Base-by-base conservation (phyloP, 1,284 basidiomycete species). In the Ustilago cynodontis region DNA sequence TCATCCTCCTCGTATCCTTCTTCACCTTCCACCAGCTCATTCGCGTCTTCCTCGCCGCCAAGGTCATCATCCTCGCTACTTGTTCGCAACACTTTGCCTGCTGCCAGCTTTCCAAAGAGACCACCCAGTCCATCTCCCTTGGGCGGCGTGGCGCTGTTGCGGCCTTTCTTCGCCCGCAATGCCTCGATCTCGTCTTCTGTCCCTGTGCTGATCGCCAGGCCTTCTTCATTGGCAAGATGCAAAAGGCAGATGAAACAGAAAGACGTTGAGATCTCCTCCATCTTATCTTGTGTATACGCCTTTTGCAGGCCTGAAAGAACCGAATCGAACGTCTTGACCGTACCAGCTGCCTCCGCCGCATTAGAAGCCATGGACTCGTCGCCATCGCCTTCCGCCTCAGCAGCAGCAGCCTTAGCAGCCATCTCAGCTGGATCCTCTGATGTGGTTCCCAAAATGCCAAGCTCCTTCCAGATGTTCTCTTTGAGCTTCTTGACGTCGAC, bases 201-300 rank as follows among this genome's bases (percentile, higher is more conserved):
- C 22, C 65, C 78, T 28, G 65, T 81, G 61, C 53, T 77, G 50
- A 85, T 82, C 56, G 68, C 71, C 50, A 98, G 88, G 1, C 95
- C 95, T 84, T 94, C 93, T 86, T 98, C 95, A 85, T 98, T 97
- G 50, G 95, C 95, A 45, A 99, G 88, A 88, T 98, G 95, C 35
- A 97, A 88, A 37, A 99, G 88, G 84, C 96, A 99, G 86, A 99
- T 99, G 88, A 99, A 99, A 87, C 96, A 99, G 90, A 98, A 99
- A 72, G 94, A 97, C 10, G 97, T 99, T 86, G 94, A 97, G 86
- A 99, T 98, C 81, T 99, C 97, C 51, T 93, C 91, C 92, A 99
- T 93, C 88, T 95, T 97, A 50, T 98, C 94, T 70, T 89, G 89
- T 0, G 96, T 93, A 86, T 99, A 99, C 9, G 92, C 90, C 57